Evolutionary conservation across 768 basidiomycete genomes (phyloP).

Genomic region (Amanita polypyramis): DNA sequence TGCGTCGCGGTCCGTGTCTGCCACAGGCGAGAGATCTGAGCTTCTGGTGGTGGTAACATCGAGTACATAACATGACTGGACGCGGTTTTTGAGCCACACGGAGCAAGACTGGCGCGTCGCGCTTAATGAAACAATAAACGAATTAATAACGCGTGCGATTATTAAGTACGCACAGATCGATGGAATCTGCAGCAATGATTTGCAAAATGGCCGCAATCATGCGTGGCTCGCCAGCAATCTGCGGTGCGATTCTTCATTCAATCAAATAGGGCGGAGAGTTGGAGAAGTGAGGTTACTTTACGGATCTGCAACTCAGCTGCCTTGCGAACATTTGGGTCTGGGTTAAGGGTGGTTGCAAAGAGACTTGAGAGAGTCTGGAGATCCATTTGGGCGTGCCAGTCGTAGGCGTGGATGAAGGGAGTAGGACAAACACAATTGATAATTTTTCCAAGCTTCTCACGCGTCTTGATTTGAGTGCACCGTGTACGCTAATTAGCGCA

Average conservation of each 20-base stretch:
- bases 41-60: slow-evolving; percentile 30
- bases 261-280: background rate
- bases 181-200: slow-evolving; percentile 69
- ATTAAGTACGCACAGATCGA: slow-evolving; percentile 55
- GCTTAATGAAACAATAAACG: slow-evolving; percentile 15
- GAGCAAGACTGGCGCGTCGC: slow-evolving; percentile 77
- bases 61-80: slow-evolving; percentile 53
- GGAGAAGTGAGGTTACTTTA: slow-evolving; percentile 39
- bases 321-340: slow-evolving; percentile 82
- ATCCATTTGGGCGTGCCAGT: slow-evolving; percentile 40
- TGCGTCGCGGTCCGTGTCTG: slow-evolving; percentile 59
- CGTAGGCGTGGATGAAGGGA: background rate
- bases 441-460: slow-evolving; percentile 8
- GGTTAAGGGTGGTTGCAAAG: slow-evolving; percentile 70
- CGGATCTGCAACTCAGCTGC: slow-evolving; percentile 81
- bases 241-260: slow-evolving; percentile 9
- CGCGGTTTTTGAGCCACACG: slow-evolving; percentile 88
- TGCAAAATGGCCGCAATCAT: slow-evolving; percentile 76
- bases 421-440: slow-evolving; percentile 6
- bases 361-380: slow-evolving; percentile 66
- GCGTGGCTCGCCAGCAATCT: slow-evolving; percentile 77
- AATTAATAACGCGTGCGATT: slow-evolving; percentile 18
- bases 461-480: background rate
- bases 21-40: slow-evolving; percentile 54
- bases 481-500: too few relatives aligned